Evolutionary conservation across 2,329 filamentous ascomycete genomes (phyloP).

Genomic region (Diaporthe sp.): DNA sequence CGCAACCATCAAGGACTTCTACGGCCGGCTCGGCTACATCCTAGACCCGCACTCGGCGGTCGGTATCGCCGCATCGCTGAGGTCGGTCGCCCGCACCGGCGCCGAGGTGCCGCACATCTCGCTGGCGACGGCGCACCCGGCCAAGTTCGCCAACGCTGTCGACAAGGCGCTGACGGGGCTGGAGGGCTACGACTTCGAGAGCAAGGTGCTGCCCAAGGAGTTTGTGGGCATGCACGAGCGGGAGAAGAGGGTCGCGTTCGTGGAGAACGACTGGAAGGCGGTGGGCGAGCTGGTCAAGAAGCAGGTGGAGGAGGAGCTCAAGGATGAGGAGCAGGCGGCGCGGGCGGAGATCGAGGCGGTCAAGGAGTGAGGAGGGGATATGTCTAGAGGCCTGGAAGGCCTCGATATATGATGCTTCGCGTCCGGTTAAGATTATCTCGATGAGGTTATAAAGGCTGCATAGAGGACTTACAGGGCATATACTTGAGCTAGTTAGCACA

Average conservation of each 20-base stretch:
- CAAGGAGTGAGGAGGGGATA: constrained; percentile 13
- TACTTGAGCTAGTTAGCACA: background rate
- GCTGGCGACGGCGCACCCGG: constrained; percentile 93
- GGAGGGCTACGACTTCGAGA: constrained; percentile 79
- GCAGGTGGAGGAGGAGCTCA: constrained; percentile 77
- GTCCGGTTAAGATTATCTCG: background rate
- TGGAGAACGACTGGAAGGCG: constrained; percentile 79
- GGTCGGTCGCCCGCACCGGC: constrained; percentile 71
- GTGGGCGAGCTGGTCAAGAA: constrained; percentile 81
- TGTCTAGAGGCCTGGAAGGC: background rate
- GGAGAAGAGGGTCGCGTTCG: constrained; percentile 78
- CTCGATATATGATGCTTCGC: background rate
- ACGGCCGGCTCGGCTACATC: constrained; percentile 72
- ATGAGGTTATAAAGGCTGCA: background rate
- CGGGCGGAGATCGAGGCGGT: constrained; percentile 33
- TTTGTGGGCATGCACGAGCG: constrained; percentile 83
- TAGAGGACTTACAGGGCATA: background rate
- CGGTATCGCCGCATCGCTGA: constrained; percentile 80
- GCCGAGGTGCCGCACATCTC: constrained; percentile 78
- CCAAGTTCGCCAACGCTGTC: constrained; percentile 92
- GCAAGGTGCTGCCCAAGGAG: constrained; percentile 82
- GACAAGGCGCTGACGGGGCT: constrained; percentile 80
- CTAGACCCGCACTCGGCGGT: constrained; percentile 95
- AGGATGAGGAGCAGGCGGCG: constrained; percentile 42
- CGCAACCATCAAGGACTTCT: constrained; percentile 71